A percentile compares a stretch with the other conserved stretches of the same genome.
Evolutionary conservation across 2,329 filamentous ascomycete genomes (phyloP).

Genomic region (Neofusicoccum sp.): DNA sequence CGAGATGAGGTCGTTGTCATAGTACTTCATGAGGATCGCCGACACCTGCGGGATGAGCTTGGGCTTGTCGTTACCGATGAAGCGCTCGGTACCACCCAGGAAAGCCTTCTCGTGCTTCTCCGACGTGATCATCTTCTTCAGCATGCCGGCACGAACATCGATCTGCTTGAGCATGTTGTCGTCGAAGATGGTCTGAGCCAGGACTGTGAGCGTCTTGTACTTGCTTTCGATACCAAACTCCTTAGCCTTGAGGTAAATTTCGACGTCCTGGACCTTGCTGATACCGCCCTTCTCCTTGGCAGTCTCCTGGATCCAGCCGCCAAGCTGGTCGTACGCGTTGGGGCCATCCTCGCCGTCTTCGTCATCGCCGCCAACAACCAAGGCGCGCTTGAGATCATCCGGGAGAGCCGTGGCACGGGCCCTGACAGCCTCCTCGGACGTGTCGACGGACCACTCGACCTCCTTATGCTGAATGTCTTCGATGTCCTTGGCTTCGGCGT

Average conservation of each 20-base stretch:
- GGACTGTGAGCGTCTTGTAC: constrained; percentile 88
- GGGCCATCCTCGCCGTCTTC: constrained; percentile 76
- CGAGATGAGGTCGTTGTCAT: constrained; percentile 83
- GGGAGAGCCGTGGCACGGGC: constrained; percentile 91
- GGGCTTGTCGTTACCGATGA: constrained; percentile 80
- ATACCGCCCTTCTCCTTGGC: constrained; percentile 71
- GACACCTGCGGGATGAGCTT: constrained; percentile 77
- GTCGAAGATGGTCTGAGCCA: constrained; percentile 92
- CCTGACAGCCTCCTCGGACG: constrained; percentile 92
- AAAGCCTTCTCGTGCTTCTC: constrained; percentile 96
- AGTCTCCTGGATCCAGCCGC: constrained; percentile 86
- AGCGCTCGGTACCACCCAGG: constrained; percentile 91
- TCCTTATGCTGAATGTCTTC: constrained; percentile 74
- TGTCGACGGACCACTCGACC: constrained; percentile 94
- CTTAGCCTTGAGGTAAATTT: constrained; percentile 95
- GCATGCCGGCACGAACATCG: constrained; percentile 76
- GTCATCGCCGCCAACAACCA: constrained; percentile 76
- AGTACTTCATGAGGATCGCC: constrained; percentile 86
- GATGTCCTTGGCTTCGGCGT: constrained; percentile 70
- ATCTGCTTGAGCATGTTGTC: constrained; percentile 89
- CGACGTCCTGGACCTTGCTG: constrained; percentile 80
- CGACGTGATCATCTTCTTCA: constrained; percentile 89
- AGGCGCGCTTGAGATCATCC: constrained; percentile 90
- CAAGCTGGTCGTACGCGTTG: constrained; percentile 83
- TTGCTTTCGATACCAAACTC: constrained; percentile 93